These are phyloP conservation scores for Neofusicoccum cordaticola DNA, from an alignment of 2,329 filamentous ascomycete genomes.

Conservation along the genomic window DNA sequence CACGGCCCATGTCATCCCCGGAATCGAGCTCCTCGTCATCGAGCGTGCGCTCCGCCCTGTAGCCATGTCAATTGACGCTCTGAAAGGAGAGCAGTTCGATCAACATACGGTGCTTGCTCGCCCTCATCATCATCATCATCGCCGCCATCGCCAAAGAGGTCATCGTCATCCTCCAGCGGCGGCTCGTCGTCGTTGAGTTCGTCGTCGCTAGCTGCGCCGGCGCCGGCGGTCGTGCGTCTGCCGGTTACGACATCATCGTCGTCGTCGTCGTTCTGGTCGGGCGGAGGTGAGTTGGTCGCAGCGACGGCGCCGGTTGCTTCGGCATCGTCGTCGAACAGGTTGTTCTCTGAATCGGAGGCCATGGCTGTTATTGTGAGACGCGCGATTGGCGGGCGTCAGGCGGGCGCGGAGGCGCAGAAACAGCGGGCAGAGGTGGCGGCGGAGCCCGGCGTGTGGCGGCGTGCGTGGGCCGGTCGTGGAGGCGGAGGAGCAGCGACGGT, in stretches of 20 bases:
- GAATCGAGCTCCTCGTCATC: conserved; percentile 64
- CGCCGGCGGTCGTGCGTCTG: not conserved
- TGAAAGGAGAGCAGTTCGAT: not conserved
- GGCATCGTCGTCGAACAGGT: conserved; percentile 32
- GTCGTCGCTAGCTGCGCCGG: conserved; percentile 13
- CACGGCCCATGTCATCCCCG: conserved; percentile 60
- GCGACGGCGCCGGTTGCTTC: conserved; percentile 31
- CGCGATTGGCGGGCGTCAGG: not conserved
- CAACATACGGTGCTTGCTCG: conserved; percentile 25
- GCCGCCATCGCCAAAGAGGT: conserved; percentile 41
- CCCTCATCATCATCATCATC: conserved; percentile 41
- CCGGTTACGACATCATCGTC: conserved; percentile 15
- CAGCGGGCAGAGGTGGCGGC: not conserved
- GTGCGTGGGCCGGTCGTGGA: not conserved
- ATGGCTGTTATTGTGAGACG: conserved; percentile 26
- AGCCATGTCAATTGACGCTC: not conserved
- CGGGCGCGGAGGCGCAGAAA: not conserved
- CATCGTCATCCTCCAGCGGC: conserved; percentile 27
- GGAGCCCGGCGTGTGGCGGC: not conserved
- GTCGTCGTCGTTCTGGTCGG: conserved; percentile 10
- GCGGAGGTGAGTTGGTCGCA: conserved; percentile 21
- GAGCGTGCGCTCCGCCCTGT: conserved; percentile 46
- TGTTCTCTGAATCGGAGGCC: conserved; percentile 33
- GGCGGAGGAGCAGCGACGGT: not conserved
- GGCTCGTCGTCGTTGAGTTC: conserved; percentile 30